Evolutionary conservation across 441 rosid species (phyloP).

Genomic region (Syzygium malaccense): DNA sequence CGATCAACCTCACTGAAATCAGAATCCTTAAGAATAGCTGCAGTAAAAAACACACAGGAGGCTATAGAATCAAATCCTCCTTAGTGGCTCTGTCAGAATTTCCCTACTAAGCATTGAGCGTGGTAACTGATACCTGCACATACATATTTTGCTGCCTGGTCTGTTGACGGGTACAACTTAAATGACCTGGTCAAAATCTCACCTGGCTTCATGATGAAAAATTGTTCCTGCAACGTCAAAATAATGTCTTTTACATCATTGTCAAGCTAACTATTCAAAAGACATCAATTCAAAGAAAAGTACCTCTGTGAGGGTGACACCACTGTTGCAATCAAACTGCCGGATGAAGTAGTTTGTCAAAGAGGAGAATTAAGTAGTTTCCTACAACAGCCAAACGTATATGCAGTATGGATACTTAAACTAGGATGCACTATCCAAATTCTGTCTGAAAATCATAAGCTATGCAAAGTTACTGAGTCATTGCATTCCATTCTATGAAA

Average conservation of each 20-base stretch:
- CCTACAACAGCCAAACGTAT: neutral
- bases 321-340: constrained; percentile 87
- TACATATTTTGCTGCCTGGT: constrained; percentile 70
- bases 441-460: neutral
- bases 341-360: neutral
- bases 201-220: constrained; percentile 75
- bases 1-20: constrained; percentile 82
- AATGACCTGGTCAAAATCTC: constrained; percentile 52
- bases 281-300: neutral
- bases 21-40: constrained; percentile 90
- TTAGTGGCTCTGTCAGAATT: neutral
- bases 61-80: neutral
- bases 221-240: constrained; percentile 64
- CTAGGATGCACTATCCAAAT: neutral
- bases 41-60: constrained; percentile 7
- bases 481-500: neutral
- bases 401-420: neutral
- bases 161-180: constrained; percentile 69
- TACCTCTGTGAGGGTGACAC: constrained; percentile 80
- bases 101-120: neutral
- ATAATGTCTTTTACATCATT: neutral
- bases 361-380: neutral
- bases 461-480: neutral
- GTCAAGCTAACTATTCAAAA: neutral
- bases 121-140: constrained; percentile 49